Evolutionary conservation across 768 basidiomycete species (phyloP).

Genomic region (Mycena kentingensis): DNA sequence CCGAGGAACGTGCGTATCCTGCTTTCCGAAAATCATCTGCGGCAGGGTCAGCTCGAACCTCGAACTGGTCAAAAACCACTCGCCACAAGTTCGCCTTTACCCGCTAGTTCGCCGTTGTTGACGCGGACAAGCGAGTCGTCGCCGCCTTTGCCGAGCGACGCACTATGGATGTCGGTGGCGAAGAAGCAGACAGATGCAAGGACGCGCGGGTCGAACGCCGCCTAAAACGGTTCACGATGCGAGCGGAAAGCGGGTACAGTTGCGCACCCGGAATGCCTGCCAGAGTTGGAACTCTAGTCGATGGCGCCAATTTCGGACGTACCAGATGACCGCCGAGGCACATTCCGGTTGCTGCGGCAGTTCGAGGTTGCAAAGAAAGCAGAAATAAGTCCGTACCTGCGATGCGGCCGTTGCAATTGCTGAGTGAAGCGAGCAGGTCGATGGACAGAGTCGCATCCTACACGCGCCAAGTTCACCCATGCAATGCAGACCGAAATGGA

Average conservation of each 20-base stretch:
- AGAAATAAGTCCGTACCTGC: slow-evolving; percentile 74
- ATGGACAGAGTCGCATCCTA: slow-evolving; percentile 80
- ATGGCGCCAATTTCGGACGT: slow-evolving; percentile 26
- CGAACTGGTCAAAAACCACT: slow-evolving; percentile 27
- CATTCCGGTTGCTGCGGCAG: slow-evolving; percentile 76
- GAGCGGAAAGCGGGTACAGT: background rate
- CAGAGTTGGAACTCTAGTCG: background rate
- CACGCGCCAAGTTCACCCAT: background rate
- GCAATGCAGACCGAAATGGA: background rate
- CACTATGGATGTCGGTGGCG: slow-evolving; percentile 89
- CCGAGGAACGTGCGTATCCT: slow-evolving; percentile 95
- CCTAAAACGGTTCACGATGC: slow-evolving; percentile 46
- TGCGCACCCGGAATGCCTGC: slow-evolving; percentile 46
- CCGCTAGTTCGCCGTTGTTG: slow-evolving; percentile 69
- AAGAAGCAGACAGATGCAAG: slow-evolving; percentile 91
- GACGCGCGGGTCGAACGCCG: slow-evolving; percentile 85
- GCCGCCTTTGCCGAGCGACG: slow-evolving; percentile 80
- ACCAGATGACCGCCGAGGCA: slow-evolving; percentile 88
- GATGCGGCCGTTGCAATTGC: slow-evolving; percentile 90
- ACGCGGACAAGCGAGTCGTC: slow-evolving; percentile 83
- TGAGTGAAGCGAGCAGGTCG: slow-evolving; percentile 69
- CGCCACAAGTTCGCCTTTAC: slow-evolving; percentile 84
- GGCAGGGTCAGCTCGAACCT: slow-evolving; percentile 39
- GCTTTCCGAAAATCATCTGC: slow-evolving; percentile 95
- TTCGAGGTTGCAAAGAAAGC: slow-evolving; percentile 14